phyloP scores from a whole-genome alignment of 2,329 filamentous ascomycete species.

The Penicillium sp. region DNA sequence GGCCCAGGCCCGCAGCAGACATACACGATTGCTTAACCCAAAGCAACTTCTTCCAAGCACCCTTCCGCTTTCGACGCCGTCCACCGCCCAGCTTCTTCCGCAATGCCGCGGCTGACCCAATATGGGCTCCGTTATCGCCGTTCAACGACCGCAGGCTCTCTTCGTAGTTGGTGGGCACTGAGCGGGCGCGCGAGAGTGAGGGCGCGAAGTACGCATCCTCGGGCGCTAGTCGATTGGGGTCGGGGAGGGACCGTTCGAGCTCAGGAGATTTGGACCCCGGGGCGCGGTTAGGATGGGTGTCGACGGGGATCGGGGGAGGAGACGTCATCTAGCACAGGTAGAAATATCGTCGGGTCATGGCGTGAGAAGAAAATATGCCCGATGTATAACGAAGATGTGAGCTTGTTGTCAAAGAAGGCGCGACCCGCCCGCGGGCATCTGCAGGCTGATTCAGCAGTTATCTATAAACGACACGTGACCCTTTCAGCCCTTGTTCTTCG shows the following conservation, averaged over 20 bases:
- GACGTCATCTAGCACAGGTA: conserved; percentile 33
- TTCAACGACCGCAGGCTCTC: conserved; percentile 34
- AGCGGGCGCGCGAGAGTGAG: conserved; percentile 57
- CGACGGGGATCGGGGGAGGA: conserved; percentile 44
- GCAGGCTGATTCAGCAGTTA: conserved; percentile 5
- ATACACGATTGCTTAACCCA: conserved; percentile 96
- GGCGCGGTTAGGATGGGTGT: conserved; percentile 46
- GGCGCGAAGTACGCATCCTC: conserved; percentile 74
- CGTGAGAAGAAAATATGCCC: conserved; percentile 7
- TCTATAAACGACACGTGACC: background rate
- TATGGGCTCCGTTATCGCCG: conserved; percentile 43
- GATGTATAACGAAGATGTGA: background rate
- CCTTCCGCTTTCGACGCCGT: conserved; percentile 65
- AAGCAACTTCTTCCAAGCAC: conserved; percentile 88
- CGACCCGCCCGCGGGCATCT: conserved; percentile 9
- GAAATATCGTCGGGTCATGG: conserved; percentile 31
- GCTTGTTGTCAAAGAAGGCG: conserved; percentile 8
- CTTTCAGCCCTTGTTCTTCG: background rate
- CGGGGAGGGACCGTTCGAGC: conserved; percentile 45
- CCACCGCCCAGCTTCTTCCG: conserved; percentile 55
- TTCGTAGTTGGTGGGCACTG: conserved; percentile 40
- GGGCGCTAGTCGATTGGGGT: conserved; percentile 71
- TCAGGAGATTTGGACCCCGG: conserved; percentile 36
- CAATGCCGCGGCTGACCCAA: conserved; percentile 40
- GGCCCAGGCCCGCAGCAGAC: conserved; percentile 27